A percentile compares a stretch with the other conserved stretches of the same genome.
Conservation (phyloP, 2,329 filamentous ascomycete species). For the Sporothrix variecibatus region DNA sequence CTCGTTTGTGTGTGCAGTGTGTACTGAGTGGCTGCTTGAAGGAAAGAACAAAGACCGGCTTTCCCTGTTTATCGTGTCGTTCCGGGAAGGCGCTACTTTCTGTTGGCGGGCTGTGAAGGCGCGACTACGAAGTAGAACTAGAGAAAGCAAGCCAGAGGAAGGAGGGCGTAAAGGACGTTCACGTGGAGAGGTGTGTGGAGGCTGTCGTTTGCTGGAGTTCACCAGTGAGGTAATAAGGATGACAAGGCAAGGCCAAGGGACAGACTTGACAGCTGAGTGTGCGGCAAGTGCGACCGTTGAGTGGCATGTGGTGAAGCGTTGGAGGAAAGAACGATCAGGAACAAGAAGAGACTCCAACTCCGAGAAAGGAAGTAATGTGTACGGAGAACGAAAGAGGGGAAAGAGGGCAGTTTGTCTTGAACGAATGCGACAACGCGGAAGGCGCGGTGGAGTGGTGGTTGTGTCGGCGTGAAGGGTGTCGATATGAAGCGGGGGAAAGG, state of each 20-base stretch:
- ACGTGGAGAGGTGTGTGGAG: conserved; percentile 24
- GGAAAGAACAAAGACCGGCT: background rate
- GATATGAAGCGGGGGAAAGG: conserved; percentile 17
- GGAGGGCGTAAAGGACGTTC: background rate
- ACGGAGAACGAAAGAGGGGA: background rate
- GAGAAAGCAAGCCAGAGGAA: background rate
- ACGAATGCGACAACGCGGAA: background rate
- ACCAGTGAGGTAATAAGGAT: background rate
- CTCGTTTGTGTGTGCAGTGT: background rate
- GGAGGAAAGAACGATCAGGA: background rate
- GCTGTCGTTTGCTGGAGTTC: conserved; percentile 23
- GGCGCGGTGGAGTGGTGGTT: background rate
- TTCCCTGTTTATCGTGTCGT: conserved; percentile 21
- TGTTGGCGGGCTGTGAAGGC: background rate
- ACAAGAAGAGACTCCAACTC: background rate
- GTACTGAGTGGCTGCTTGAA: background rate
- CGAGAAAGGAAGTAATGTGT: conserved; percentile 1
- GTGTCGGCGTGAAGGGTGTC: background rate
- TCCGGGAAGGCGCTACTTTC: conserved; percentile 19
- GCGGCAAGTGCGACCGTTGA: too few relatives aligned
- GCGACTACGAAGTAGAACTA: conserved; percentile 7
- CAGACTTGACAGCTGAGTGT: background rate
- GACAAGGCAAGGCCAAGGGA: background rate
- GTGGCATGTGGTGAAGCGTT: background rate
- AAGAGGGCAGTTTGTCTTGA: background rate